These are phyloP conservation scores for Tribonema minus DNA, from an alignment of 108 stramenopile genomes.

Conservation along the genomic window DNA sequence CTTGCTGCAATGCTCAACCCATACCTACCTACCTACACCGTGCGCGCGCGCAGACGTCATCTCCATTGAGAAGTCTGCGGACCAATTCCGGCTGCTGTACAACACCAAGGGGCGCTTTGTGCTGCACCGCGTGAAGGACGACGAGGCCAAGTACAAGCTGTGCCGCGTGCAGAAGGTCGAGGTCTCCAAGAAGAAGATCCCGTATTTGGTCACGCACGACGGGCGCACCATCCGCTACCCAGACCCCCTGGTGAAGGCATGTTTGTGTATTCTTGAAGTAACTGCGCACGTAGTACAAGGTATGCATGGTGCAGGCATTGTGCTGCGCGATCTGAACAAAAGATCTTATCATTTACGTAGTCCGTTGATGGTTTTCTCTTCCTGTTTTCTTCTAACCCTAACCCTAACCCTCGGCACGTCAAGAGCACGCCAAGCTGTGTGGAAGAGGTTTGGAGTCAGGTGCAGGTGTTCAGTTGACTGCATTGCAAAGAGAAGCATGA, in stretches of 20 bases:
- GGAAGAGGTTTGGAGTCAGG: no score
- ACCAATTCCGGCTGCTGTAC: slow-evolving; percentile 93
- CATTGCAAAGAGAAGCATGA: no score
- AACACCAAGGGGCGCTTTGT: slow-evolving; percentile 98
- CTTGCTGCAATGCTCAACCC: background rate
- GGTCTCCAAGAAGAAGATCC: slow-evolving; percentile 86
- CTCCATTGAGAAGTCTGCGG: slow-evolving; percentile 85
- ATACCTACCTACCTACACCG: no score
- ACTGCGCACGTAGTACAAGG: no score
- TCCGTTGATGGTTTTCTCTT: no score
- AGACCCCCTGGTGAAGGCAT: slow-evolving; percentile 84
- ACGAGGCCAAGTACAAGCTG: slow-evolving; percentile 94
- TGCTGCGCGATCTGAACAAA: no score
- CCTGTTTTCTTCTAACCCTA: no score
- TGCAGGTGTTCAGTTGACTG: no score
- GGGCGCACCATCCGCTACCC: slow-evolving; percentile 99
- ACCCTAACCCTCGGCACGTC: no score
- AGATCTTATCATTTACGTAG: no score
- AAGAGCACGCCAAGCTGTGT: no score
- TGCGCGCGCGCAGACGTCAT: slow-evolving; percentile 93
- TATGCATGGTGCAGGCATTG: no score
- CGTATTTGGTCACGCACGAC: slow-evolving; percentile 97
- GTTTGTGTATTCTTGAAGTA: background rate
- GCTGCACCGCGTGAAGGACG: slow-evolving; percentile 83
- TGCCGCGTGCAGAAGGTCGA: slow-evolving; percentile 89